Conservation (phyloP, 2,329 filamentous ascomycete genomes). For the Colletotrichum sp. region DNA sequence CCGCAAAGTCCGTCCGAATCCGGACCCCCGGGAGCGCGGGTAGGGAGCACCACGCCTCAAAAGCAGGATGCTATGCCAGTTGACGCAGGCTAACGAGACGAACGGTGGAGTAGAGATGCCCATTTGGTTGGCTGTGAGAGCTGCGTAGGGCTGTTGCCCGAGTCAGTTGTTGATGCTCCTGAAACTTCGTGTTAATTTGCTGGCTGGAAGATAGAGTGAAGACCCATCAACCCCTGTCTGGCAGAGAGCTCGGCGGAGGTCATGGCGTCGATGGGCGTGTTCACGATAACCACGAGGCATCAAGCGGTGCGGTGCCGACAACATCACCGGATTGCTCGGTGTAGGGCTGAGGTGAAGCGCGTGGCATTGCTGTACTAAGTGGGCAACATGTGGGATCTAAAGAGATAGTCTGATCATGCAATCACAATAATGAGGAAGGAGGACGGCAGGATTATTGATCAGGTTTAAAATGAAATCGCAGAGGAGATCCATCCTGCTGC, state of each 20-base stretch:
- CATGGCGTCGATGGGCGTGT: background rate
- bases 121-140: background rate
- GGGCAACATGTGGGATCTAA: background rate
- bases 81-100: background rate
- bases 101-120: background rate
- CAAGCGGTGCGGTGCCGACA: background rate
- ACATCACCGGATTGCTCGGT: background rate
- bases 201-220: background rate
- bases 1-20: background rate
- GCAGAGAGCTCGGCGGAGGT: background rate
- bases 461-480: background rate
- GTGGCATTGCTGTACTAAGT: background rate
- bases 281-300: background rate
- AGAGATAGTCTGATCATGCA: background rate
- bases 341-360: background rate
- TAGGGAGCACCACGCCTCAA: background rate
- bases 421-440: background rate
- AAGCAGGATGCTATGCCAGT: background rate
- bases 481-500: background rate
- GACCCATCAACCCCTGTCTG: background rate
- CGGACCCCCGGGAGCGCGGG: background rate
- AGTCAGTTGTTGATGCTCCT: background rate
- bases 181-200: background rate
- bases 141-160: background rate
- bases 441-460: background rate